These are phyloP conservation scores for Spathaspora hagerdaliae DNA, from an alignment of 805 yeast genomes.

Conservation along the genomic window DNA sequence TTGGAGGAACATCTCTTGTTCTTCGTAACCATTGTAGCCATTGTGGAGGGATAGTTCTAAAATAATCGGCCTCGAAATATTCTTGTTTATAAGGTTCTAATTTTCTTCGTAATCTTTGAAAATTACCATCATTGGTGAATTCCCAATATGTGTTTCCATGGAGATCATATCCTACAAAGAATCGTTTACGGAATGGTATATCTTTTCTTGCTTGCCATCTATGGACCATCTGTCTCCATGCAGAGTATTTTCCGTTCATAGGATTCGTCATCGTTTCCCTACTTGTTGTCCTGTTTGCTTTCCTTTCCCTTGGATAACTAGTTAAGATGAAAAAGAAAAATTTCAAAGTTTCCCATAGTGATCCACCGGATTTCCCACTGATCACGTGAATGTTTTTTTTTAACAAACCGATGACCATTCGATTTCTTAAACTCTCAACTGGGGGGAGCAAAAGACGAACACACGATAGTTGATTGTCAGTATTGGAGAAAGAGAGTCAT, in stretches of 20 bases:
- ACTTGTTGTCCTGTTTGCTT: too few species aligned
- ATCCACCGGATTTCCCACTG: too few species aligned
- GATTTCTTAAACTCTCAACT: too few species aligned
- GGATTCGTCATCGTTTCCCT: slow-evolving; percentile 41
- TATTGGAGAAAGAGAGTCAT: too few species aligned
- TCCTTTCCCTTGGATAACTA: too few species aligned
- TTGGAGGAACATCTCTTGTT: slow-evolving; percentile 58
- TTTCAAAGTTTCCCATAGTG: too few species aligned
- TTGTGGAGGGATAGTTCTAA: slow-evolving; percentile 57
- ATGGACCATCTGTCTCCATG: slow-evolving; percentile 47
- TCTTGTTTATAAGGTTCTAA: slow-evolving; percentile 51
- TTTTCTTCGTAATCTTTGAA: slow-evolving; percentile 56
- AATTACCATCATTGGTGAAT: slow-evolving; percentile 51
- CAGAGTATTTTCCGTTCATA: slow-evolving; percentile 44
- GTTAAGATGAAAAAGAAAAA: too few species aligned
- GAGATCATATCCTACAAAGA: slow-evolving; percentile 75
- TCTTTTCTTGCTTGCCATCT: slow-evolving; percentile 58
- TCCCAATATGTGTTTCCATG: slow-evolving; percentile 88
- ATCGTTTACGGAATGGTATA: slow-evolving; percentile 66
- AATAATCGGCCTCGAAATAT: slow-evolving; percentile 54
- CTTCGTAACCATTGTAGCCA: slow-evolving; percentile 82
- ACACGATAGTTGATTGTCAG: too few species aligned
- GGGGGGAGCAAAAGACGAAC: too few species aligned
- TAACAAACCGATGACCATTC: too few species aligned
- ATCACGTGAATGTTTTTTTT: too few species aligned